Evolutionary conservation across 805 yeast species (phyloP), one percentile per base, ranked within the genome.

Genomic region (baker's yeast (Saccharomyces cerevisiae)): DNA sequence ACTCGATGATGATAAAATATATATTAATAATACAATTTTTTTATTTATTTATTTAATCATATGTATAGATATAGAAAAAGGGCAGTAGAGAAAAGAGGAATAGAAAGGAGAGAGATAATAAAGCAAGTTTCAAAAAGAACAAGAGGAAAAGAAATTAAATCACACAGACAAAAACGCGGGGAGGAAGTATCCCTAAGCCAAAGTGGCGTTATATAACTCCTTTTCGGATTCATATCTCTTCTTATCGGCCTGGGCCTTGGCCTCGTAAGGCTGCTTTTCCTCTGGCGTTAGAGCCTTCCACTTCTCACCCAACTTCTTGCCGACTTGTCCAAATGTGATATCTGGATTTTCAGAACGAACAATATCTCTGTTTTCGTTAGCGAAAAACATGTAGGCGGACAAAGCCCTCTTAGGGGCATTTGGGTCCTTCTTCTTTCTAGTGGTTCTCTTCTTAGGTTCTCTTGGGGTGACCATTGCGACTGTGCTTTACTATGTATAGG

Each of bases 321-420:
- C 97, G 62, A 92, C 91, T 76, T 89, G 92, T 61, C 94, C 98
- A 70, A 92, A 92, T 49, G 89, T 77, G 65, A 90, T 86, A 71
- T 96, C 96, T 67, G 97, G 97, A 81, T 91, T 89, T 73, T 89
- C 97, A 60, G 90, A 83, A 73, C 96, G 84, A 64, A 92, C 96
- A 61, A 83, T 81, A 75, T 91, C 97, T 79, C 98, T 89, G 82
- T 88, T 87, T 70, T 89, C 97, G 72, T 89, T 89, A 66, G 97
- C 97, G 70, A 89, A 92, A 83, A 87, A 90, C 97, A 92, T 89
- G 85, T 90, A 92, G 50, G 97, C 96, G 58, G 97, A 88, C 72
- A 92, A 78, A 28, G 97, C 89, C 76, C 97, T 87, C 87, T 91
- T 91, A 73, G 98, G 98, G 61, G 97, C 97, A 74, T 90, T 90